Conservation (phyloP, 805 yeast genomes). For the Kregervanrija delftensis region DNA sequence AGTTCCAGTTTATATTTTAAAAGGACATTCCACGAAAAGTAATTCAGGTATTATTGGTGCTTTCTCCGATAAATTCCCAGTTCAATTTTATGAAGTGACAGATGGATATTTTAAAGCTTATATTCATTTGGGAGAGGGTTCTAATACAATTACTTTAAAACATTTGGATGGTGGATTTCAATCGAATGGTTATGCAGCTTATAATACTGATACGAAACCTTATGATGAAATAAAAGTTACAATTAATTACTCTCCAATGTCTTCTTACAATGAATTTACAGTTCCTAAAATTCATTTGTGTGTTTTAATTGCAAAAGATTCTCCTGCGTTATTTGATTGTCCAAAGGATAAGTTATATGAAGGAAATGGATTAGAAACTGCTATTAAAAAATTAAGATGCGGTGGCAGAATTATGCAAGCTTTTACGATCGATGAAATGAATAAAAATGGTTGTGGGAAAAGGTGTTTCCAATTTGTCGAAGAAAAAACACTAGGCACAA, state of each 20-base stretch:
- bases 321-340: slow-evolving; percentile 63
- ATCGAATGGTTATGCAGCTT: slow-evolving; percentile 28
- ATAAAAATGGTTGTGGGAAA: slow-evolving; percentile 67
- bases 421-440: slow-evolving; percentile 85
- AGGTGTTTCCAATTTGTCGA: slow-evolving; percentile 74
- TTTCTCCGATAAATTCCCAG: slow-evolving; percentile 47
- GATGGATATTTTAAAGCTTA: slow-evolving; percentile 72
- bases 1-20: slow-evolving; percentile 43
- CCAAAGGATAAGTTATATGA: slow-evolving; percentile 50
- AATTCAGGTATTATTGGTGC: slow-evolving; percentile 35
- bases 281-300: slow-evolving; percentile 81
- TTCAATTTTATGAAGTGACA: slow-evolving; percentile 63
- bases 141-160: slow-evolving; percentile 48
- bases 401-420: slow-evolving; percentile 90
- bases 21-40: slow-evolving; percentile 33
- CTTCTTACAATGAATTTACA: slow-evolving; percentile 24
- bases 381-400: slow-evolving; percentile 65
- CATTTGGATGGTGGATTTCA: slow-evolving; percentile 33
- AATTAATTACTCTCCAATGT: slow-evolving; percentile 47
- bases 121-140: slow-evolving; percentile 51
- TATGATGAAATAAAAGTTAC: slow-evolving; percentile 14
- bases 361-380: slow-evolving; percentile 61
- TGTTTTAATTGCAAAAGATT: slow-evolving; percentile 68
- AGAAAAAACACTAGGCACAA: slow-evolving; percentile 48
- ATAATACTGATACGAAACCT: slow-evolving; percentile 7